Evolutionary conservation across 2,329 filamentous ascomycete genomes (phyloP).

Genomic region (Ustilaginoidea virens): DNA sequence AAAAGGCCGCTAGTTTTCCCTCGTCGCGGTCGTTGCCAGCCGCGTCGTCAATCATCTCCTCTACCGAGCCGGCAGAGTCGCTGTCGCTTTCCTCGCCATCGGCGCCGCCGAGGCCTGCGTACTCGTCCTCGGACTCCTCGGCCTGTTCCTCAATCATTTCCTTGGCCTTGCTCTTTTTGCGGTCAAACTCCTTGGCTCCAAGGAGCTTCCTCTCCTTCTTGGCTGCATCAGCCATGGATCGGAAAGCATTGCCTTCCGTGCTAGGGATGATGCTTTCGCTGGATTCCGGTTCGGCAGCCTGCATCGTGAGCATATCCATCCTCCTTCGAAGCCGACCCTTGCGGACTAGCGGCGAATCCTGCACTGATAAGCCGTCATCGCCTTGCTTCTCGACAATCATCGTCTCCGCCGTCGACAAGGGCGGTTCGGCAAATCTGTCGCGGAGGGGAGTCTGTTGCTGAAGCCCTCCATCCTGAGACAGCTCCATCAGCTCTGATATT

Average conservation of each 20-base stretch:
- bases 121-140: conserved; percentile 96
- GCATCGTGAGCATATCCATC: conserved; percentile 13
- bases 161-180: conserved; percentile 74
- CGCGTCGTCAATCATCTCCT: conserved; percentile 83
- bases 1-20: conserved; percentile 68
- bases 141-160: conserved; percentile 86
- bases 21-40: conserved; percentile 65
- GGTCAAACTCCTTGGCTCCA: conserved; percentile 49
- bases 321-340: conserved; percentile 38
- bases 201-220: conserved; percentile 38
- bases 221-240: conserved; percentile 52
- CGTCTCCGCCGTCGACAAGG: conserved; percentile 57
- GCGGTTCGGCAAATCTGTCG: conserved; percentile 47
- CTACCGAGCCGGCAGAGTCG: conserved; percentile 52
- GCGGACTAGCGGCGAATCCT: conserved; percentile 51
- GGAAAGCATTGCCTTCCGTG: conserved; percentile 37
- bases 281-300: conserved; percentile 1
- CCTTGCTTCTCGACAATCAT: conserved; percentile 29
- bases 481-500: conserved; percentile 53
- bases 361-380: conserved; percentile 23
- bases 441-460: conserved; percentile 57
- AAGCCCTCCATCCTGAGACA: conserved; percentile 71
- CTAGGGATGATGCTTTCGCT: conserved; percentile 1
- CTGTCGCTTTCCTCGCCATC: conserved; percentile 79
- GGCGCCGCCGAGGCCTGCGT: conserved; percentile 78